Base-by-base conservation (phyloP, 306 rosid genomes). In the Cicer bijugum region DNA sequence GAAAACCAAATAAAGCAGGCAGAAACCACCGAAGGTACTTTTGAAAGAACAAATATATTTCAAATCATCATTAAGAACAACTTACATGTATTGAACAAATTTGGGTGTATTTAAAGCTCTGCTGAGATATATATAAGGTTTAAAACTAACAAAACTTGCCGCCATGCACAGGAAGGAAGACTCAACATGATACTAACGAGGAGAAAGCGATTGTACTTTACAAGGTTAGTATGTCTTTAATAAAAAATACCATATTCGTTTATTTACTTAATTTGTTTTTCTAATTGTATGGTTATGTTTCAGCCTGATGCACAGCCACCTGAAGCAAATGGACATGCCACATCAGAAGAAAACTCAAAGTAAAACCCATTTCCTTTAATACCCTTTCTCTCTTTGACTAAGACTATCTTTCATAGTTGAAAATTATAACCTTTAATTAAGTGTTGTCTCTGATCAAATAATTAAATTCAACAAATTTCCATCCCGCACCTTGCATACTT, bases 131-230 rank as follows among this genome's bases (percentile, higher is more conserved):
- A 15, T 74, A 15, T 74, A 20, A 76, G 69, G 65, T 78, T 73
- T 74, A 10, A 59, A 71, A 76, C 63, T 82, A 56, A 78, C 50
- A 70, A 81, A 80, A 55, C 78, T 62, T 37, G 35, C 57, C 57
- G 20, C 48, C 63, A 81, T 82, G 72, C 46, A 79, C 83, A 95
- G 99, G 86, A 48, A 71, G 74, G 87, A 91, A 81, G 83, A 70
- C 75, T 67, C 76, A 82, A 47, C 83, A 69, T 55, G 97, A 92
- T 78, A 58, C 75, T 42, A 84, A 89, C 52, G 96, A 95, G 76
- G 99, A 95, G 85, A 91, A 83, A 84, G 96, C 97, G 51, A 91
- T 95, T 78, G 93, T 95, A 62, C 89, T 95, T 52, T 95, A 88
- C 79, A 81, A 85, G 96, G 99, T 95, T 78, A 63, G 85, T 67